Percentiles rank a stretch among this genome's conserved stretches.
These are phyloP conservation scores for Wickerhamomyces rabaulensis DNA, from an alignment of 805 yeast genomes.

Conservation along the genomic window DNA sequence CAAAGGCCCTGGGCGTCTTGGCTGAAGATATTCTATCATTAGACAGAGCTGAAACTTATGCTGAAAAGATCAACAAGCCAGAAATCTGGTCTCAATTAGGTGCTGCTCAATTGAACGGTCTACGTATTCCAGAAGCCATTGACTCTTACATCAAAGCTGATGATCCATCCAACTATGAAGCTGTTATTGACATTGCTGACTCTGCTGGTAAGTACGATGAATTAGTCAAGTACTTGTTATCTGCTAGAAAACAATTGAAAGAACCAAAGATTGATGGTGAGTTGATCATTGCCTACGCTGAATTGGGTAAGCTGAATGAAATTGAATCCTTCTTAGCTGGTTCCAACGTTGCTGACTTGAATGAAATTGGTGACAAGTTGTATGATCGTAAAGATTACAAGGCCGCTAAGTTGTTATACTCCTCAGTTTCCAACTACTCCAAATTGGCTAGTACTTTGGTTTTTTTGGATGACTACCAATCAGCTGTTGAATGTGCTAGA, in stretches of 20 bases:
- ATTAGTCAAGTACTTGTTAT: constrained; percentile 73
- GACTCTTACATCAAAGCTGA: constrained; percentile 87
- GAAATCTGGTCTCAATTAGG: constrained; percentile 95
- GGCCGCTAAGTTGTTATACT: constrained; percentile 86
- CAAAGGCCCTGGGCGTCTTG: constrained; percentile 82
- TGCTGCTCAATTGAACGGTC: constrained; percentile 91
- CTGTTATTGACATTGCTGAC: constrained; percentile 91
- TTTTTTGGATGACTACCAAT: constrained; percentile 85
- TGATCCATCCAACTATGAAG: constrained; percentile 84
- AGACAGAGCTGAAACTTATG: constrained; percentile 91
- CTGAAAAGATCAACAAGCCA: constrained; percentile 80
- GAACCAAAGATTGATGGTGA: constrained; percentile 95
- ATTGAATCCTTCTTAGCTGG: constrained; percentile 81
- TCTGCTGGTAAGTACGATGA: constrained; percentile 97
- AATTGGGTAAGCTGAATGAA: constrained; percentile 66
- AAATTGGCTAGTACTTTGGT: constrained; percentile 96
- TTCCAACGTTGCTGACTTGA: constrained; percentile 90
- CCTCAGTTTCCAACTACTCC: constrained; percentile 87
- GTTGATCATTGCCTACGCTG: constrained; percentile 80
- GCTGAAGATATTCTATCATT: constrained; percentile 91
- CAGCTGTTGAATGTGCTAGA: constrained; percentile 98
- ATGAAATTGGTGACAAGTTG: constrained; percentile 86
- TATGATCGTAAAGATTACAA: constrained; percentile 77
- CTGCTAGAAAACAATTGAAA: constrained; percentile 89
- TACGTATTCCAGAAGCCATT: constrained; percentile 87